Conservation (phyloP, 371 early-diverging fungal genomes). For the Funneliformis caledonium region DNA sequence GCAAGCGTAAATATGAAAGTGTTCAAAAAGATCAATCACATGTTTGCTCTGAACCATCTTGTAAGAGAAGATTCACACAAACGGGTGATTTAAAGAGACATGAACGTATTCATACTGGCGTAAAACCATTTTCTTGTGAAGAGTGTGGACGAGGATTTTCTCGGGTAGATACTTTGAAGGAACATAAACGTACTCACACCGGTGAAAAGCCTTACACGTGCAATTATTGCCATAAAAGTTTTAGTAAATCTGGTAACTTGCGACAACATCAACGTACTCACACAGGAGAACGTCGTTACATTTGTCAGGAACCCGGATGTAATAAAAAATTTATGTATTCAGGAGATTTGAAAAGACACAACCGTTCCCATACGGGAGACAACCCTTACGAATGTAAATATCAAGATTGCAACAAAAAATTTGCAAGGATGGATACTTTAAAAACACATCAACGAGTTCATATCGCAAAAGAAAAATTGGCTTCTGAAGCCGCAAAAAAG, state of each 20-base stretch:
- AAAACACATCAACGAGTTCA: conserved; percentile 63
- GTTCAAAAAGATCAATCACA: conserved; percentile 49
- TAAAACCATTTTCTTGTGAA: conserved; percentile 66
- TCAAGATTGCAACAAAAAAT: conserved; percentile 50
- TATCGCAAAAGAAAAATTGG: conserved; percentile 12
- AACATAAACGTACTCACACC: conserved; percentile 40
- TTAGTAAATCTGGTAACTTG: conserved; percentile 72
- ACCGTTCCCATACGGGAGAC: conserved; percentile 71
- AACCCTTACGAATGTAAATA: conserved; percentile 57
- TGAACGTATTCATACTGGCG: conserved; percentile 68
- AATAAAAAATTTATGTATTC: conserved; percentile 68
- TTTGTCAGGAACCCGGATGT: conserved; percentile 66
- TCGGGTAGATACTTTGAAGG: conserved; percentile 68
- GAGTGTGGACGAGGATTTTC: conserved; percentile 70
- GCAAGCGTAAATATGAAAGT: not conserved
- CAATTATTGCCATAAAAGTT: conserved; percentile 67
- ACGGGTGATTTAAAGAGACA: conserved; percentile 74
- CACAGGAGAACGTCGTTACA: conserved; percentile 50
- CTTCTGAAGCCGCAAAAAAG: not conserved
- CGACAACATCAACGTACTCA: conserved; percentile 73
- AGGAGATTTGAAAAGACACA: conserved; percentile 73
- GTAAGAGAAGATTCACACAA: conserved; percentile 75
- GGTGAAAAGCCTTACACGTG: conserved; percentile 45
- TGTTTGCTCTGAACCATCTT: conserved; percentile 84
- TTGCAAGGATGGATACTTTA: conserved; percentile 65